Conservation (phyloP, 768 basidiomycete genomes). For the Amanita polypyramis region DNA sequence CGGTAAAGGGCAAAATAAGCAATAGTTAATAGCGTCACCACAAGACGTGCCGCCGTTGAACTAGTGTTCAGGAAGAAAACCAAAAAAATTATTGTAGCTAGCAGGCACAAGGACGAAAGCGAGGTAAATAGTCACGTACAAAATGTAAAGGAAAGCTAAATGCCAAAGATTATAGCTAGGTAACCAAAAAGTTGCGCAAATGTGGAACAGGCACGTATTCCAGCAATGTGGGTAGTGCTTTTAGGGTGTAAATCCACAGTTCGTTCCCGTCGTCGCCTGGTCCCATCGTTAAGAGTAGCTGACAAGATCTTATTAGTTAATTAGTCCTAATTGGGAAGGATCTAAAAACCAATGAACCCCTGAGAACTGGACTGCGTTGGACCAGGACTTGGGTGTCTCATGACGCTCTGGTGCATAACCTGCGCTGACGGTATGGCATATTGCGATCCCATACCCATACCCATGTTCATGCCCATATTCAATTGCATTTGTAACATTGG, state of each 20-base stretch:
- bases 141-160: neutral
- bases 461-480: slow-evolving; percentile 40
- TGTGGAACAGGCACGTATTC: slow-evolving; percentile 1
- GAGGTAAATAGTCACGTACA: neutral
- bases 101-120: neutral
- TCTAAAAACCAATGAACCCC: slow-evolving; percentile 8
- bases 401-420: slow-evolving; percentile 79
- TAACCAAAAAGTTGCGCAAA: neutral
- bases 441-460: slow-evolving; percentile 36
- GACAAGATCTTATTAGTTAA: too few species aligned
- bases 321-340: too few species aligned
- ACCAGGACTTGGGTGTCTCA: slow-evolving; percentile 70
- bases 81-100: neutral
- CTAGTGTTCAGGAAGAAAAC: neutral
- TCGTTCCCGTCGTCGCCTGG: too few species aligned
- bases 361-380: slow-evolving; percentile 30
- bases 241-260: slow-evolving; percentile 4
- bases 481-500: slow-evolving; percentile 58
- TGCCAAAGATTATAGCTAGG: neutral
- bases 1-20: neutral
- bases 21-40: neutral
- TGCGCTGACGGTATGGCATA: slow-evolving; percentile 49
- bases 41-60: neutral
- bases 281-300: too few species aligned
- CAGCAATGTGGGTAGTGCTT: neutral